These are phyloP conservation scores for Chlamydomonas urium DNA, from an alignment of 139 green algal species.

Conservation along the genomic window DNA sequence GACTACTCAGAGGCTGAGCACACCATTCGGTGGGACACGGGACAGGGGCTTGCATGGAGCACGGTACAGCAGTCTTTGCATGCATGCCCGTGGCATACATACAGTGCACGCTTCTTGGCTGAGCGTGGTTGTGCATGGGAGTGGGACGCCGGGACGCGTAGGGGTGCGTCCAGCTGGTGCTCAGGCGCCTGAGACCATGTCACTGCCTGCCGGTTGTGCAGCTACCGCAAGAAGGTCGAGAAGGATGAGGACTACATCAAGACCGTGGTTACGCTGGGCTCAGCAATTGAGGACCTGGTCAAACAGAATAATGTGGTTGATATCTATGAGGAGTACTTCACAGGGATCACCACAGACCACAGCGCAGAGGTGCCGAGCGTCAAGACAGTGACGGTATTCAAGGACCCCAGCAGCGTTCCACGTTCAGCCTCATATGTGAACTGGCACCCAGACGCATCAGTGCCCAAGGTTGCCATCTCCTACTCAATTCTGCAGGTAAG, in stretches of 20 bases:
- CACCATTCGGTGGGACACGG: conserved; percentile 60
- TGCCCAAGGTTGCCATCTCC: conserved; percentile 41
- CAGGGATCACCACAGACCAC: conserved; percentile 40
- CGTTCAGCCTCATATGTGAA: conserved; percentile 66
- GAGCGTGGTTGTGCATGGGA: no score
- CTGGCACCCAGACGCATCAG: conserved; percentile 77
- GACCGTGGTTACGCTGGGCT: conserved; percentile 63
- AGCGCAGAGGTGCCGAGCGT: conserved; percentile 53
- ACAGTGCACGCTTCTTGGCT: no score
- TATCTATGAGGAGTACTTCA: conserved; percentile 95
- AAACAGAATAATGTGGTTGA: conserved; percentile 95
- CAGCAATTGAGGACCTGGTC: conserved; percentile 70
- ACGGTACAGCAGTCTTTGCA: no score
- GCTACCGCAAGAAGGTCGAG: conserved; percentile 81
- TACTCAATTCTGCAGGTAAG: conserved; percentile 16
- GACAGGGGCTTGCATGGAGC: no score
- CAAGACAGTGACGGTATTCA: conserved; percentile 79
- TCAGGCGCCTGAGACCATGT: no score
- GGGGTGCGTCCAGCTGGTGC: no score
- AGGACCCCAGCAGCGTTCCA: conserved; percentile 62
- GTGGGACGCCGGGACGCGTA: no score
- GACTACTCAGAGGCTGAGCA: conserved; percentile 86
- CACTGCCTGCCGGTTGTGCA: no score
- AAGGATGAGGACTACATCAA: conserved; percentile 95
- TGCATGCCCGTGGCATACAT: no score